Conservation (phyloP, 768 basidiomycete genomes). For the Phallus indusiatus region DNA sequence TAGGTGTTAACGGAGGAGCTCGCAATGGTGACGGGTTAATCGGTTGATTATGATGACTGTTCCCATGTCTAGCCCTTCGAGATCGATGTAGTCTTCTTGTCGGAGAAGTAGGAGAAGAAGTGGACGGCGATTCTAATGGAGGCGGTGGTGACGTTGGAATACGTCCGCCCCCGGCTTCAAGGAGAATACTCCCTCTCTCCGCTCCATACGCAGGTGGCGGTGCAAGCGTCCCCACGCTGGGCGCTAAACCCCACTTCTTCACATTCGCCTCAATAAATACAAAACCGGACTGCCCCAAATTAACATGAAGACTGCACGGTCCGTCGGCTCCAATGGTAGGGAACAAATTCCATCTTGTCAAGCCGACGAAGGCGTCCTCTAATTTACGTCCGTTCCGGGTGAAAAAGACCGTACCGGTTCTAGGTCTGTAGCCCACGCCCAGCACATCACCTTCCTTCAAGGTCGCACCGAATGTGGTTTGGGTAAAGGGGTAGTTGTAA, state of each 20-base stretch:
- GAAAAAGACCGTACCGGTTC: conserved; percentile 97
- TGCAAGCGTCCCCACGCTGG: conserved; percentile 92
- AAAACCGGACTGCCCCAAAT: conserved; percentile 95
- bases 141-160: conserved; percentile 34
- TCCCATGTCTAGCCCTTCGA: conserved; percentile 39
- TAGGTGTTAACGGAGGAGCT: conserved; percentile 66
- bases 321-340: conserved; percentile 96
- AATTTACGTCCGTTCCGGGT: conserved; percentile 95
- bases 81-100: conserved; percentile 47
- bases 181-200: conserved; percentile 89
- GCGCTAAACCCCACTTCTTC: conserved; percentile 99
- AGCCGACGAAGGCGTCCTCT: conserved; percentile 90
- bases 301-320: conserved; percentile 93
- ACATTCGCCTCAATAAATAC: conserved; percentile 99
- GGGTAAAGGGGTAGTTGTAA: conserved; percentile 92
- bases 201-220: conserved; percentile 98
- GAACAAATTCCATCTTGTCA: conserved; percentile 89
- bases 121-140: conserved; percentile 37
- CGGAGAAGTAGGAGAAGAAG: conserved; percentile 32
- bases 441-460: conserved; percentile 94
- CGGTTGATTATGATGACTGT: conserved; percentile 18
- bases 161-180: conserved; percentile 74
- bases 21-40: conserved; percentile 61
- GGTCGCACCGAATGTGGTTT: conserved; percentile 69
- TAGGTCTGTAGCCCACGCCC: conserved; percentile 91